Conservation (phyloP, 2,329 filamentous ascomycete genomes). For the Magnaporthiopsis poae region DNA sequence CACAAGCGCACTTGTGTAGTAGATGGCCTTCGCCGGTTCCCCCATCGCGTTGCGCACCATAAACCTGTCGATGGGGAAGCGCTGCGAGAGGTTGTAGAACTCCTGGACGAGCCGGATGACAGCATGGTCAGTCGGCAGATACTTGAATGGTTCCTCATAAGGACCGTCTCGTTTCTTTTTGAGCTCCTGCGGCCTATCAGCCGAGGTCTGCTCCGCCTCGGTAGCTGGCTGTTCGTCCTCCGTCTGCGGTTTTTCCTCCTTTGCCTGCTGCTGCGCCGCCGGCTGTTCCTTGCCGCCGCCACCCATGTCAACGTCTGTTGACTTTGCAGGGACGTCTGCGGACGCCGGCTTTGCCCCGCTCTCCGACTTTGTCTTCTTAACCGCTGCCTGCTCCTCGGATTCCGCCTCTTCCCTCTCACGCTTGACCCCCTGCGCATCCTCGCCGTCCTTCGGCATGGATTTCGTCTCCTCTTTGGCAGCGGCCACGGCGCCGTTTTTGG, state of each 20-base stretch:
- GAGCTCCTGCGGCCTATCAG: slow-evolving; percentile 20
- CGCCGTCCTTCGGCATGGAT: slow-evolving; percentile 11
- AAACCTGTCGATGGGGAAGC: slow-evolving; percentile 83
- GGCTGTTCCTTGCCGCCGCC: slow-evolving; percentile 14
- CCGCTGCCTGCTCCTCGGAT: slow-evolving; percentile 22
- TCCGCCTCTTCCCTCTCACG: slow-evolving; percentile 23
- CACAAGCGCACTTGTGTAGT: slow-evolving; percentile 81
- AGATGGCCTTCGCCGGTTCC: slow-evolving; percentile 84
- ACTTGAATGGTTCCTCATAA: slow-evolving; percentile 91
- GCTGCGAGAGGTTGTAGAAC: slow-evolving; percentile 75
- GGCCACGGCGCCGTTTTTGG: slow-evolving; percentile 3
- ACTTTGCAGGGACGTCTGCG: neutral
- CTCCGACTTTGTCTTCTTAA: slow-evolving; percentile 35
- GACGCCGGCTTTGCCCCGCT: neutral
- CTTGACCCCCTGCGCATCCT: slow-evolving; percentile 20
- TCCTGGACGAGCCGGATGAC: slow-evolving; percentile 67
- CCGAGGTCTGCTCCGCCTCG: slow-evolving; percentile 12
- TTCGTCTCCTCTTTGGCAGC: slow-evolving; percentile 9
- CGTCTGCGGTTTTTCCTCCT: slow-evolving; percentile 6
- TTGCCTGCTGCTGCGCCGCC: slow-evolving; percentile 5
- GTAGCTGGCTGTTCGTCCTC: slow-evolving; percentile 13
- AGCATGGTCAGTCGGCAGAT: slow-evolving; percentile 61
- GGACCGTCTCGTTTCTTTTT: slow-evolving; percentile 39
- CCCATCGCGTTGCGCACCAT: slow-evolving; percentile 91
- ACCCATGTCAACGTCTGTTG: neutral